phyloP scores from a whole-genome alignment of 2,329 filamentous ascomycete genomes.

The Byssothecium circinans region DNA sequence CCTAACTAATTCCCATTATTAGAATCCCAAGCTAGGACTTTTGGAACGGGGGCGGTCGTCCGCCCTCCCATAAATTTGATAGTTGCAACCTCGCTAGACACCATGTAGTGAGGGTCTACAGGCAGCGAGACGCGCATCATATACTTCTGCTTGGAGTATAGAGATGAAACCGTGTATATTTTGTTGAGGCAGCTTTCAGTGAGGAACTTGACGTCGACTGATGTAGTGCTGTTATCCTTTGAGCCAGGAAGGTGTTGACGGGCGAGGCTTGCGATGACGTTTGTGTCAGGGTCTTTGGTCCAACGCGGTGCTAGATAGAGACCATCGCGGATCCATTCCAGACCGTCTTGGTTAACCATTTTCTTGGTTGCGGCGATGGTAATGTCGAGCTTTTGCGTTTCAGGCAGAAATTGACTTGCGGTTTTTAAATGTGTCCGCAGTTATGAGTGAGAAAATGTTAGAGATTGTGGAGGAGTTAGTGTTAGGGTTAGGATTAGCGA shows the following conservation, averaged over 20 bases:
- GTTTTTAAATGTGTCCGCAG: no score
- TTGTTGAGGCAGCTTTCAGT: constrained; percentile 13
- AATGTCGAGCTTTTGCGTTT: no score
- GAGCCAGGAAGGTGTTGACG: constrained; percentile 2
- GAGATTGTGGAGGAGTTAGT: no score
- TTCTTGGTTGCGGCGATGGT: no score
- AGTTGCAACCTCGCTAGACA: constrained; percentile 20
- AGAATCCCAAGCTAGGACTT: constrained; percentile 11
- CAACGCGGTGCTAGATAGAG: constrained; percentile 4
- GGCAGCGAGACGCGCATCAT: constrained; percentile 34
- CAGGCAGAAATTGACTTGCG: no score
- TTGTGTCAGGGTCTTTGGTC: constrained; percentile 5
- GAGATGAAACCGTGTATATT: constrained; percentile 6
- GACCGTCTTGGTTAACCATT: constrained; percentile 3
- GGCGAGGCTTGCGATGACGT: constrained; percentile 1
- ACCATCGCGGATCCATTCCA: constrained; percentile 3
- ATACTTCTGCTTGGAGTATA: neutral
- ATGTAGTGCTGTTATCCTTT: neutral
- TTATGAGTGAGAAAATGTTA: no score
- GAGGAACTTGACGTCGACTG: constrained; percentile 8
- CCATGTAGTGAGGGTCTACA: constrained; percentile 19
- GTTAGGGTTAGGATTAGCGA: no score
- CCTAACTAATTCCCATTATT: constrained; percentile 18
- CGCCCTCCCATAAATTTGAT: constrained; percentile 16
- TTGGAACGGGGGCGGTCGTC: constrained; percentile 20